Percentiles rank a stretch among this genome's conserved stretches.
phyloP scores from a whole-genome alignment of 768 basidiomycete genomes.

The Agaricus sinodeliciosus region DNA sequence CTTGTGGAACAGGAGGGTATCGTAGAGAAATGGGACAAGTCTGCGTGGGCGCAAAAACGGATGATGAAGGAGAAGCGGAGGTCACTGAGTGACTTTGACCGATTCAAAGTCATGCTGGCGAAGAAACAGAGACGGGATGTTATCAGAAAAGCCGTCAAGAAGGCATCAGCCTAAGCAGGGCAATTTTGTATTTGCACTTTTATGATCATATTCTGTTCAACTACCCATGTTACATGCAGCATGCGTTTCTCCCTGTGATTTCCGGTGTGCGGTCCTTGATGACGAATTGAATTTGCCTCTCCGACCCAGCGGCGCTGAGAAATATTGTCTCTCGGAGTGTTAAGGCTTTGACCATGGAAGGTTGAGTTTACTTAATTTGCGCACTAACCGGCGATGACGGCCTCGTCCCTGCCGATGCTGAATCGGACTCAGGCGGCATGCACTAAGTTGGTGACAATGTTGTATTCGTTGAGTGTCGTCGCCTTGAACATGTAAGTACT shows the following conservation, averaged over 20 bases:
- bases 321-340: no score
- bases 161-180: constrained; percentile 25
- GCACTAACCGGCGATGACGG: no score
- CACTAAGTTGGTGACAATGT: no score
- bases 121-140: constrained; percentile 85
- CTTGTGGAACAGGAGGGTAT: constrained; percentile 80
- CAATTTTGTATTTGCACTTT: constrained; percentile 7
- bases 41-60: constrained; percentile 85
- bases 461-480: no score
- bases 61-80: constrained; percentile 67
- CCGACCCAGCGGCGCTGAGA: no score
- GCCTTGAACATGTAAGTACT: no score
- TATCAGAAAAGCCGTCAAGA: constrained; percentile 64
- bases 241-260: background rate
- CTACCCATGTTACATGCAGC: background rate
- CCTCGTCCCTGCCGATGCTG: no score
- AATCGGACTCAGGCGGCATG: no score
- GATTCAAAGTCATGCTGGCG: constrained; percentile 81
- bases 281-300: background rate
- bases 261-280: background rate
- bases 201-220: constrained; percentile 6
- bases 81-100: constrained; percentile 82
- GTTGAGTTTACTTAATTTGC: no score
- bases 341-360: no score
- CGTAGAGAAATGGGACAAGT: constrained; percentile 84